phyloP scores from a whole-genome alignment of 768 basidiomycete species.

The Suillus decipiens region DNA sequence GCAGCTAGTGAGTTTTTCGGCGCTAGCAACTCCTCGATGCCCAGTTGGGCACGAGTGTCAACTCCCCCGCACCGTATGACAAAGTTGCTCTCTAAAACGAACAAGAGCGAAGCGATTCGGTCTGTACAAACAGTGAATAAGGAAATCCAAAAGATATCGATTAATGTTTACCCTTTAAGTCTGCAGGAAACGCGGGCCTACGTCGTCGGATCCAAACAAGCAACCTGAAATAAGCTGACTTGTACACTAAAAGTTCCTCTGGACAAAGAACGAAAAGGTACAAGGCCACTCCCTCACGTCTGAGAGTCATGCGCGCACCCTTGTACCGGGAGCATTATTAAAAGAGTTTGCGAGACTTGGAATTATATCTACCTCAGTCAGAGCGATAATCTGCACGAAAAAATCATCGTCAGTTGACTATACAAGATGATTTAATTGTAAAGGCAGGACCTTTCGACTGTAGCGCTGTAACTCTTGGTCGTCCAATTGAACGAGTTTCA shows the following conservation, averaged over 20 bases:
- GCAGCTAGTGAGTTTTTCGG: conserved; percentile 7
- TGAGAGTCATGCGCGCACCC: conserved; percentile 51
- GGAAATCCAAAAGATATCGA: background rate
- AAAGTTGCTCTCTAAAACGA: conserved; percentile 32
- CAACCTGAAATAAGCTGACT: conserved; percentile 50
- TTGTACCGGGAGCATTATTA: conserved; percentile 19
- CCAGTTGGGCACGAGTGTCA: conserved; percentile 36
- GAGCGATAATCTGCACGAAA: conserved; percentile 42
- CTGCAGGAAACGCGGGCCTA: conserved; percentile 24
- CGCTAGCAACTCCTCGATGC: conserved; percentile 35
- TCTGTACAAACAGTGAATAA: conserved; percentile 19
- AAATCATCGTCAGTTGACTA: conserved; percentile 10
- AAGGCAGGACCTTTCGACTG: conserved; percentile 25
- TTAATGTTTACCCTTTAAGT: conserved; percentile 28
- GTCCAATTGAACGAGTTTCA: conserved; percentile 17
- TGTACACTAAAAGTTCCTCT: conserved; percentile 39
- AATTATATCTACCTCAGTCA: conserved; percentile 49
- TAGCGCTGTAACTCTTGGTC: conserved; percentile 26
- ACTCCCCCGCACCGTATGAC: conserved; percentile 26
- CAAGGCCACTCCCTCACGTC: conserved; percentile 40
- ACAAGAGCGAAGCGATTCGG: conserved; percentile 34
- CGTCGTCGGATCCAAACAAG: conserved; percentile 43
- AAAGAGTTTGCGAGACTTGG: background rate
- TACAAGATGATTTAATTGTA: background rate
- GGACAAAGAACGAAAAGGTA: conserved; percentile 51